phyloP scores from a whole-genome alignment of 768 basidiomycete genomes.

The Xerocomus brunneocitrinus region DNA sequence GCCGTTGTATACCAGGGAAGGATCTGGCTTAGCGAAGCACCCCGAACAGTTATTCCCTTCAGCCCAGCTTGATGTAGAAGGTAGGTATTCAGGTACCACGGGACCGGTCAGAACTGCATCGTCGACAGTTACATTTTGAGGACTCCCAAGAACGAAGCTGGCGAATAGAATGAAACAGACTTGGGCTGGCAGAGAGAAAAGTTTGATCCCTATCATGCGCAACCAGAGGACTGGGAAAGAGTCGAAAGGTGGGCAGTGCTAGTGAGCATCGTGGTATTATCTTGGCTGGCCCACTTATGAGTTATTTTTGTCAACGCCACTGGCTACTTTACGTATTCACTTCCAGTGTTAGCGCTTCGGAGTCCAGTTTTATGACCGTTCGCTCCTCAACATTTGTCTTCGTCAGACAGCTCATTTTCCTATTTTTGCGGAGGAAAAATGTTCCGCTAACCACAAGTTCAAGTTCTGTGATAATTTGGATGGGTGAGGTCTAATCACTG shows the following conservation, averaged over 20 bases:
- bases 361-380: no score
- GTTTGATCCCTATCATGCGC: slow-evolving; percentile 1
- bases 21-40: slow-evolving; percentile 2
- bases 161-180: background rate
- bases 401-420: no score
- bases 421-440: no score
- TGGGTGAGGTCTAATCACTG: no score
- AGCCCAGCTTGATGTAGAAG: slow-evolving; percentile 4
- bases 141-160: background rate
- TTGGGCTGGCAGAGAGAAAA: background rate
- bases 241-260: background rate
- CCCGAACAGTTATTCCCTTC: background rate
- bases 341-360: no score
- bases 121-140: slow-evolving; percentile 18
- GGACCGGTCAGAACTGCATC: slow-evolving; percentile 10
- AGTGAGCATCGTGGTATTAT: no score
- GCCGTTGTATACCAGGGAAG: slow-evolving; percentile 3
- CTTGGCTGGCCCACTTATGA: no score
- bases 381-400: no score
- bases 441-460: no score
- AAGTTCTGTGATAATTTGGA: no score
- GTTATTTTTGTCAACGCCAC: no score
- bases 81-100: slow-evolving; percentile 13
- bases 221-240: background rate
- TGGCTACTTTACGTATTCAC: no score